Evolutionary conservation across 1,284 basidiomycete genomes (phyloP), one percentile per base, ranked within the genome.

Genomic region (Cerioporus squamosus): DNA sequence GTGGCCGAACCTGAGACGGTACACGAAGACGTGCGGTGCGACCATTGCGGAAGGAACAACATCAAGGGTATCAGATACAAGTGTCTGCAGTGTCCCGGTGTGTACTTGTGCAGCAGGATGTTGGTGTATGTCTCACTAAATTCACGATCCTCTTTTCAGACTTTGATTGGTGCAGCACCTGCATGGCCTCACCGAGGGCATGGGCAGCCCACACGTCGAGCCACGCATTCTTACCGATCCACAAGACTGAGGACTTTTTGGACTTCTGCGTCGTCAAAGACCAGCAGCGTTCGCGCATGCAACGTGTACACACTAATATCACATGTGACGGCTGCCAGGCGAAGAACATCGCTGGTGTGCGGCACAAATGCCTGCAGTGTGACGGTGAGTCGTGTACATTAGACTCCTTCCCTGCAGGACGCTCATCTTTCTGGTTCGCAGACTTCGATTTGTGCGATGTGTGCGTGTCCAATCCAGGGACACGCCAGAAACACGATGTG

Each of bases 311-410:
- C 61, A 51, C 29, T 20, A 79, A 80, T 24, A 76, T 88, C 15
- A 56, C 76, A 5, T 90, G 88, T 64, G 87, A 92, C 68, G 68
- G 63, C 5, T 91, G 89, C 67, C 60, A 77, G 2, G 65, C 73
- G 17, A 56, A 48, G 49, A 80, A 74, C 6, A 76, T 91, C 42
- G 73, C 79, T 46, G 90, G 89, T 15, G 69, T 84, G 59, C 79
- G 90, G 49, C 84, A 88, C 69, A 91, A 91, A 69, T 91, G 89
- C 65, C 69, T 90, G 18, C 86, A 90, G 65, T 91, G 89, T 69
- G 74, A 76, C 47, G 78, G 88, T 88, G 68, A 20, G 57, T 42
- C 5, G 3, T 2, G 4, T n/a, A 6, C 20, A 24, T 2, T 31
- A 15, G 18, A 7, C 4, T 24, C 33, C 31, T 1, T 10, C 5